These are phyloP conservation scores for Pythium aquatile DNA, from an alignment of 352 stramenopile species.

Conservation along the genomic window DNA sequence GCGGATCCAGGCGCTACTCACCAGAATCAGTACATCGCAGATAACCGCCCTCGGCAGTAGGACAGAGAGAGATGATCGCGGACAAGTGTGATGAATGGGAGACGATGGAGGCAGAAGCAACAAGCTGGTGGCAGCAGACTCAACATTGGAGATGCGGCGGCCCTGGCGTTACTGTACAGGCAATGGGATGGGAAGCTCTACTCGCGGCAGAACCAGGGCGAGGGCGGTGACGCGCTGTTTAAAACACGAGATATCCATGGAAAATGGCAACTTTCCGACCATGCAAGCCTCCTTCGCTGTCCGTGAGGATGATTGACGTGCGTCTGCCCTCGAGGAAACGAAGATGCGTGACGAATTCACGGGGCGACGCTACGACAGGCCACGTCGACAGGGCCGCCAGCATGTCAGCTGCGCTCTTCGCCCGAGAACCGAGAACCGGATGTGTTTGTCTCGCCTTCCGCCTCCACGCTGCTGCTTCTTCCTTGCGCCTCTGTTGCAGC, in stretches of 20 bases:
- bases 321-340: background rate
- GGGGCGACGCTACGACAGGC: background rate
- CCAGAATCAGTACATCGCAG: background rate
- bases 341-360: background rate
- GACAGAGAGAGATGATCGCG: too few relatives aligned
- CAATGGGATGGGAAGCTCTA: background rate
- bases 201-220: background rate
- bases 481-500: background rate
- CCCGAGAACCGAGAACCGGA: background rate
- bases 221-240: background rate
- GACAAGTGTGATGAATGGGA: too few relatives aligned
- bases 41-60: too few relatives aligned
- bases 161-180: background rate
- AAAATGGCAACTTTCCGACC: background rate
- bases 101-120: too few relatives aligned
- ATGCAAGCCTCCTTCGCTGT: background rate
- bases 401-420: background rate
- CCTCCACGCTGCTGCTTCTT: background rate
- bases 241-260: background rate
- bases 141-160: background rate
- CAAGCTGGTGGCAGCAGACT: background rate
- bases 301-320: background rate
- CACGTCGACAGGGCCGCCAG: background rate
- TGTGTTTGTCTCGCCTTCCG: background rate
- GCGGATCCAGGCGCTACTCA: background rate